These are phyloP conservation scores for Talaromyces nanjingensis DNA, from an alignment of 495 filamentous ascomycete genomes.

Conservation along the genomic window DNA sequence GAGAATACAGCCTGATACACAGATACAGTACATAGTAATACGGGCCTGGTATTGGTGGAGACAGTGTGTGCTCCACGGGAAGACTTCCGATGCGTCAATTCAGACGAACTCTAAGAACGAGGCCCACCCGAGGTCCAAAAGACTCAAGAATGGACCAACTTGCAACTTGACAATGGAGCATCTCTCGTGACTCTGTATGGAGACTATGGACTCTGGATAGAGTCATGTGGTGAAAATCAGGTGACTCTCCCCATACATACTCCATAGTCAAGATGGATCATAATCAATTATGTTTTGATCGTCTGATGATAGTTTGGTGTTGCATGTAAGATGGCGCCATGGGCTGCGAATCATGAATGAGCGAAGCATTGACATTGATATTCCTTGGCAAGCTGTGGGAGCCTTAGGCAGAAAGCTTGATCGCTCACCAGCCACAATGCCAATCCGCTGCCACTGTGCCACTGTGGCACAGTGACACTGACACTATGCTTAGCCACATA, in stretches of 20 bases:
- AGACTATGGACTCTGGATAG: neutral
- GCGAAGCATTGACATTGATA: neutral
- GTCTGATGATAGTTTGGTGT: neutral
- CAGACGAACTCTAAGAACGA: neutral
- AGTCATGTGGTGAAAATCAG: neutral
- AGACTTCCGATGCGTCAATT: conserved; percentile 2
- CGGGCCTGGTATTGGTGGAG: neutral
- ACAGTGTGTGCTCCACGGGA: neutral
- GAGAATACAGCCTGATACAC: neutral
- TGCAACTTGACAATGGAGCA: no score
- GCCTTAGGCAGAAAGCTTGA: neutral
- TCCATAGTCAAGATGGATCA: neutral
- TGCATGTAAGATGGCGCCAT: neutral
- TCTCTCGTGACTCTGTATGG: neutral
- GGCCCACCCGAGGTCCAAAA: neutral
- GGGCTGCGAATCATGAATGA: neutral
- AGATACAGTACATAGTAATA: no score
- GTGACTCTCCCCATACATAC: neutral
- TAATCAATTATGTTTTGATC: neutral
- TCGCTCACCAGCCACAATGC: neutral
- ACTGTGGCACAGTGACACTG: neutral
- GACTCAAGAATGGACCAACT: neutral
- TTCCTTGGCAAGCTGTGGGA: neutral
- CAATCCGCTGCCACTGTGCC: neutral
- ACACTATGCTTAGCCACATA: neutral